Percentiles rank a stretch among this genome's conserved stretches.
These are phyloP conservation scores for Chionographis japonica DNA, from an alignment of 106 monocot species.

Conservation along the genomic window DNA sequence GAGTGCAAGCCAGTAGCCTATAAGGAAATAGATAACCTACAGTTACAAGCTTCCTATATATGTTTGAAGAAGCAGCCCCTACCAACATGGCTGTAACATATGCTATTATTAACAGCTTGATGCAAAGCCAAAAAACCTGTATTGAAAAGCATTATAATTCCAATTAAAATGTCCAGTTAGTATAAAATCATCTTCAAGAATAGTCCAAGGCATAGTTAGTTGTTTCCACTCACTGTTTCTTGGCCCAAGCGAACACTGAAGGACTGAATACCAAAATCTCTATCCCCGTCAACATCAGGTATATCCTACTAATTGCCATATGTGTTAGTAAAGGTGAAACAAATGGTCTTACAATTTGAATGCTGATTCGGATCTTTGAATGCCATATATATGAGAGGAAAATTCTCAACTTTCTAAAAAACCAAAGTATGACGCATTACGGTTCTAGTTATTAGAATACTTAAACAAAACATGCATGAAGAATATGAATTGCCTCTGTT, in stretches of 20 bases:
- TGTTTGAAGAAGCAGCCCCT: conserved; percentile 31
- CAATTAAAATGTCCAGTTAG: background rate
- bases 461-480: too few relatives aligned
- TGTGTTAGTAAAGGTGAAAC: background rate
- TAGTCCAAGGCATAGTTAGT: background rate
- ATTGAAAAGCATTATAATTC: background rate
- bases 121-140: conserved; percentile 64
- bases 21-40: conserved; percentile 12
- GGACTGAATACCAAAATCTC: conserved; percentile 46
- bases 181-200: background rate
- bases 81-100: conserved; percentile 38
- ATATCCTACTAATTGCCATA: conserved; percentile 38
- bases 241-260: conserved; percentile 50
- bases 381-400: too few relatives aligned
- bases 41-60: conserved; percentile 17
- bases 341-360: background rate
- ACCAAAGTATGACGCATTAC: too few relatives aligned
- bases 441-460: too few relatives aligned
- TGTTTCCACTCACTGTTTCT: conserved; percentile 30
- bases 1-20: too few relatives aligned
- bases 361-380: too few relatives aligned
- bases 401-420: too few relatives aligned
- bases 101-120: conserved; percentile 35
- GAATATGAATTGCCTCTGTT: too few relatives aligned
- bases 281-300: conserved; percentile 60